Base-by-base conservation (phyloP, 805 yeast genomes). In the Tetrapisispora fleetii region DNA sequence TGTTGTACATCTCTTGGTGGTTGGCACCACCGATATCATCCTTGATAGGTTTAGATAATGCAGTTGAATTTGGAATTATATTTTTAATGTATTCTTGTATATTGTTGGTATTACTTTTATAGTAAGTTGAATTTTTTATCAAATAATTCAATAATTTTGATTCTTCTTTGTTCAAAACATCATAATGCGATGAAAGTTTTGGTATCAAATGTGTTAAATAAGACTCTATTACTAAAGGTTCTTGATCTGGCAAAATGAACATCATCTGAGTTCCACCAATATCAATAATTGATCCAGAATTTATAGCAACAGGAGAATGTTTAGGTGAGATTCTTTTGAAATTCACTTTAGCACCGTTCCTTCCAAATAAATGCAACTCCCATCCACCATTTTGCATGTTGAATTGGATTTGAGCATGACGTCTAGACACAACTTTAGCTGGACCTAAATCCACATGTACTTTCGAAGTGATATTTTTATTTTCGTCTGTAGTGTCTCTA, bases 261-360 rank as follows among this genome's bases (percentile, higher is more conserved):
- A 93, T 91, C 98, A 93, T 93, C 67, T 93, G 98, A 11, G 96
- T 89, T 6, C 97, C 97, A 17, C 98, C 98, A 42, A 93, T 81
- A 59, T 93, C 99, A 49, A 93, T 68, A 17, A 93, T 80, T 39
- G 91, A 85, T n/a, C 99, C 99, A 1, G 95, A 83, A 46, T 77
- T 75, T 48, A 93, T 74, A 13, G 81, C 75, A 14, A 82, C 75
- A 3, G 80, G 72, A 5, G 74, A 67, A 19, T 62, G 58, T 13
- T 33, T 37, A 9, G 39, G 33, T 13, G 43, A 49, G 2, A 71
- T 64, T 49, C 73, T 69, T 28, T 58, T 56, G 46, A 87, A 85
- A 68, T 93, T 96, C 24, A 93, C 80, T 58, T 90, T 83, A 24
- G 95, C 87, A 28, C 99, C 99, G 63, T 93, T 93, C 59, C 99